A percentile compares a stretch with the other conserved stretches of the same genome.
Conservation (phyloP, 176 grass and related monocot genomes). For the Oryza officinalis region DNA sequence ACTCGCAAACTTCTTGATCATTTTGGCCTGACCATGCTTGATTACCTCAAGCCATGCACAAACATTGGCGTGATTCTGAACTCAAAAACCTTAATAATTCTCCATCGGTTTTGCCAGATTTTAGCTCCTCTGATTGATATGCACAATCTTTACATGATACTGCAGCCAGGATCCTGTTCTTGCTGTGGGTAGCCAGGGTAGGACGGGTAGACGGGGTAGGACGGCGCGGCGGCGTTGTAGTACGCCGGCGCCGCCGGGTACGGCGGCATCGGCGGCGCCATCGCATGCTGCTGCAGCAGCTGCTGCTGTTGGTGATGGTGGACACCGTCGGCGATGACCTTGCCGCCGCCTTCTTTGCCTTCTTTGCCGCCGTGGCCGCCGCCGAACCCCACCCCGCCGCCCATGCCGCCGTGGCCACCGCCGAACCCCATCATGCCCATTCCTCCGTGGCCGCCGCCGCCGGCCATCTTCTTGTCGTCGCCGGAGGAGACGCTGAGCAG, state of each 20-base stretch:
- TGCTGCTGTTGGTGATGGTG: too few relatives aligned
- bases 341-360: background rate
- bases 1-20: background rate
- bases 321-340: background rate
- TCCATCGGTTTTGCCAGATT: background rate
- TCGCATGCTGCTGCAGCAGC: background rate
- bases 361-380: slow-evolving; percentile 9
- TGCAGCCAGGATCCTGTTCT: slow-evolving; percentile 55
- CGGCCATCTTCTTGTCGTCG: slow-evolving; percentile 49
- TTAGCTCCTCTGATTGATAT: background rate
- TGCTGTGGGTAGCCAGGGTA: slow-evolving; percentile 31
- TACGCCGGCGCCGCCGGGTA: slow-evolving; percentile 15
- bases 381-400: slow-evolving; percentile 26
- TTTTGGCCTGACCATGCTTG: background rate
- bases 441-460: too few relatives aligned
- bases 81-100: background rate
- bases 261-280: background rate
- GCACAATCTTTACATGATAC: slow-evolving; percentile 34
- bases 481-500: slow-evolving; percentile 57
- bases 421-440: slow-evolving; percentile 21
- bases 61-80: background rate
- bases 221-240: slow-evolving; percentile 42
- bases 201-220: slow-evolving; percentile 44
- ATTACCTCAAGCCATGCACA: background rate
- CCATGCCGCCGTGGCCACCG: background rate